These are phyloP conservation scores for Trichoderma guizhouense DNA, from an alignment of 2,329 filamentous ascomycete genomes.

Conservation along the genomic window DNA sequence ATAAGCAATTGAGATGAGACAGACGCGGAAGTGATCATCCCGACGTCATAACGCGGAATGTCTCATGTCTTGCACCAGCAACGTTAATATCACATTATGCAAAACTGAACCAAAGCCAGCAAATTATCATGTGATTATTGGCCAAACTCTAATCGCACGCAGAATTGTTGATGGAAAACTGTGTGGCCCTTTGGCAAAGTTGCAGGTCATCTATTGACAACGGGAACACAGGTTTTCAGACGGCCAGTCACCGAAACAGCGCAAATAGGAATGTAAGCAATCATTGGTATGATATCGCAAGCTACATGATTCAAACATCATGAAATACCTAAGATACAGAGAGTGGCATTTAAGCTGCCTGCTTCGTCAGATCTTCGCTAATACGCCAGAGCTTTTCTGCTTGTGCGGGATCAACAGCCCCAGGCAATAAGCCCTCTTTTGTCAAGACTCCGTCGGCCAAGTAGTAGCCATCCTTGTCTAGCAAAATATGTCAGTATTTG, in stretches of 20 bases:
- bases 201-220: not conserved
- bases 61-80: not conserved
- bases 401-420: not conserved
- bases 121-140: not conserved
- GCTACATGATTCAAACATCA: not conserved
- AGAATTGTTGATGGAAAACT: not conserved
- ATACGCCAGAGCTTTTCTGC: not conserved
- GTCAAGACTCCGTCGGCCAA: not conserved
- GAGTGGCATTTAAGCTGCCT: not conserved
- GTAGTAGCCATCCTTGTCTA: slow-evolving; percentile 3
- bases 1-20: not conserved
- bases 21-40: not conserved
- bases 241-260: not conserved
- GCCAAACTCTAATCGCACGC: not conserved
- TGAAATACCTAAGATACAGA: not conserved
- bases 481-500: not conserved
- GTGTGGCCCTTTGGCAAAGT: too few species aligned
- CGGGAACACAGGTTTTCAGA: too few species aligned
- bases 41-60: not conserved
- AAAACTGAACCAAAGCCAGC: not conserved
- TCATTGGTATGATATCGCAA: not conserved
- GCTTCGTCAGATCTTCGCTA: not conserved
- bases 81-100: not conserved
- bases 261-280: not conserved
- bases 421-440: not conserved